phyloP scores from a whole-genome alignment of 768 basidiomycete species.

The Paxillus involutus region DNA sequence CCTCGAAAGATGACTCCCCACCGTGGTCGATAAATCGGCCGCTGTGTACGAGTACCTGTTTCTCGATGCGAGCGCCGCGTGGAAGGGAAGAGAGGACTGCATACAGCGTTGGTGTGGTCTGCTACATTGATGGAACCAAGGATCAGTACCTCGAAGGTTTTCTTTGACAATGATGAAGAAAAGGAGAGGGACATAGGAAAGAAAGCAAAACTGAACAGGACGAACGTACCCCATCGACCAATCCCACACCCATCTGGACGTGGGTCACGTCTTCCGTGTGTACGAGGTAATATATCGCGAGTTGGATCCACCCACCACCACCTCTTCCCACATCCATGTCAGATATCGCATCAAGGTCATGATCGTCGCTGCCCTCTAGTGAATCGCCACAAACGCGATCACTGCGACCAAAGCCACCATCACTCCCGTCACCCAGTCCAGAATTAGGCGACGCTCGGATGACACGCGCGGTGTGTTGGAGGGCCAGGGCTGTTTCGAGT shows the following conservation, averaged over 20 bases:
- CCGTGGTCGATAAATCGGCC: slow-evolving; percentile 50
- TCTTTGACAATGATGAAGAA: neutral
- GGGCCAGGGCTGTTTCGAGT: slow-evolving; percentile 67
- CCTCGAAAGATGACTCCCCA: slow-evolving; percentile 1
- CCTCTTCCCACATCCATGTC: slow-evolving; percentile 32
- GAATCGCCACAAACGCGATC: slow-evolving; percentile 38
- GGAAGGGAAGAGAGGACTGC: slow-evolving; percentile 64
- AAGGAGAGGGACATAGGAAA: neutral
- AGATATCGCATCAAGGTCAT: neutral
- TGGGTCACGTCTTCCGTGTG: slow-evolving; percentile 36
- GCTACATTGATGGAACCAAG: neutral
- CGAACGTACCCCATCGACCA: slow-evolving; percentile 17
- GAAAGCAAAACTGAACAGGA: neutral
- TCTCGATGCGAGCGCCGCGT: slow-evolving; percentile 71
- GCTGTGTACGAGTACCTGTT: slow-evolving; percentile 72
- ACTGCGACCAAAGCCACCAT: slow-evolving; percentile 24
- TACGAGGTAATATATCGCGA: slow-evolving; percentile 73
- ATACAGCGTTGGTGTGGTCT: slow-evolving; percentile 52
- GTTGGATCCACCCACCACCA: slow-evolving; percentile 52
- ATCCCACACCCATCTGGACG: slow-evolving; percentile 41
- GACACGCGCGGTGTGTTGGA: slow-evolving; percentile 80
- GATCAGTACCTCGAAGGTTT: neutral
- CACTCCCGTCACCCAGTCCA: slow-evolving; percentile 29
- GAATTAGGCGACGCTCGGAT: slow-evolving; percentile 52
- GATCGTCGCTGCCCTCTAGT: slow-evolving; percentile 64